Conservation (phyloP, 768 basidiomycete species). For the Cyclocybe aegerita region DNA sequence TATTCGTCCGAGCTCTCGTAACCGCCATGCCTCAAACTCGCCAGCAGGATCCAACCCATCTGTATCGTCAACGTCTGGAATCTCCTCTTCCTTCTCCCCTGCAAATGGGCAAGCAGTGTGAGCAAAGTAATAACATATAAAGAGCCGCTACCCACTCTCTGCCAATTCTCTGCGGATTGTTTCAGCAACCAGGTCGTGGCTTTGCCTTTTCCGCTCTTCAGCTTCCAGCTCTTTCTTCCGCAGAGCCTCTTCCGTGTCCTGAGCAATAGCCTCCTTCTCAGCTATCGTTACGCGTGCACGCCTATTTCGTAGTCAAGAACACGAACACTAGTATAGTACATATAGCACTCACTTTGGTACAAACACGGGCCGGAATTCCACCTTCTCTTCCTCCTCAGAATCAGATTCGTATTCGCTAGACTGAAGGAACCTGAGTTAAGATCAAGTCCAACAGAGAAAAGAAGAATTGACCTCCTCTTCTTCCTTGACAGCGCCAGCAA, state of each 20-base stretch:
- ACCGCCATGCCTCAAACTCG: slow-evolving; percentile 96
- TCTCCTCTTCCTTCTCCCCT: slow-evolving; percentile 88
- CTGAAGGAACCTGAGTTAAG: slow-evolving; percentile 34
- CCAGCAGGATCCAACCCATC: slow-evolving; percentile 86
- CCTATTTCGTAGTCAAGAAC: slow-evolving; percentile 35
- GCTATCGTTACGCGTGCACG: slow-evolving; percentile 73
- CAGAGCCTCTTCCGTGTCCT: slow-evolving; percentile 75
- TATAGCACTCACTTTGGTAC: slow-evolving; percentile 76
- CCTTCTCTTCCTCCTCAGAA: slow-evolving; percentile 75
- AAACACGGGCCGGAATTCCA: slow-evolving; percentile 89
- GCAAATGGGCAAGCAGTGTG: not conserved
- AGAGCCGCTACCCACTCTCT: slow-evolving; percentile 67
- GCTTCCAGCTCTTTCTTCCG: slow-evolving; percentile 70
- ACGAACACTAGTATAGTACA: not conserved
- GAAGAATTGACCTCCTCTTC: slow-evolving; percentile 45
- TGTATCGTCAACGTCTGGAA: slow-evolving; percentile 92
- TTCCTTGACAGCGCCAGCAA: slow-evolving; percentile 39
- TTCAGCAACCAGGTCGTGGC: slow-evolving; percentile 91
- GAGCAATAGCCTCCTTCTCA: slow-evolving; percentile 64
- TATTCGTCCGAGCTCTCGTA: slow-evolving; percentile 91
- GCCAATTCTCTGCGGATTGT: slow-evolving; percentile 89
- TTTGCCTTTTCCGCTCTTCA: slow-evolving; percentile 83
- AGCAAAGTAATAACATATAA: not conserved
- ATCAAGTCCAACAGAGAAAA: not conserved
- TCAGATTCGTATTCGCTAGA: slow-evolving; percentile 87